Base-by-base conservation (phyloP, 1,139 yeast genomes). In the Kluyveromyces sp. region DNA sequence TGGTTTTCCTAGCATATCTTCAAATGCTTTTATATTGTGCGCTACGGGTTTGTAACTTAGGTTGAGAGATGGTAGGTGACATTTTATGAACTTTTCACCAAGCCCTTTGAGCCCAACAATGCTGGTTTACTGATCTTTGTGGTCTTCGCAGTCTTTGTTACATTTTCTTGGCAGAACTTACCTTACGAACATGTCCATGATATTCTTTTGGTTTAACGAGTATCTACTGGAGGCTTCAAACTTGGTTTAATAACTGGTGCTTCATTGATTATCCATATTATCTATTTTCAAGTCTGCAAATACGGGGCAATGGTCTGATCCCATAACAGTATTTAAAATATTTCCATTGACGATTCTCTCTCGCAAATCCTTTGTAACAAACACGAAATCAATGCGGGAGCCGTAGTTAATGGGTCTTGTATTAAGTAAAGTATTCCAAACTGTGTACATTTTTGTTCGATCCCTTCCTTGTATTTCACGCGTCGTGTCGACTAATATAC, bases 221-320 rank as follows among this genome's bases (percentile, higher is more conserved):
- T 73, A 81, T 49, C 67, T 75, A 34, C 61, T 58, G 47, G 69
- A 74, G 0, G 89, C 85, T 56, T 83, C 92, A 53, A 83, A 74
- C 41, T 62, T 61, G 21, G 71, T 42, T 51, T 54, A 30, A 3
- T 26, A 51, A 15, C 29, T 32, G 31, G 39, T 32, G 3, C 10
- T 25, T 29, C 37, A 10, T 30, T 8, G 10, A 31, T 5, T 5
- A 6, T 10, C 28, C n/a, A 39, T 8, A 4, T 28, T 27, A 33
- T 21, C 15, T 51, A 27, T 43, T 34, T 30, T 48, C 5, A 67
- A 51, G 61, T 89, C 97, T 0, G 90, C 75, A 58, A 66, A 88
- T 0, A 88, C 79, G 0, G 98, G 98, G 64, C 97, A 92, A 65
- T 92, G 98, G 63, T 92, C 98, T 0, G 96, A 88, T 0, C 97